Percentiles rank a stretch among this genome's conserved stretches.
These are phyloP conservation scores for Pestalotiopsis sp. DNA, from an alignment of 2,329 filamentous ascomycete species.

Conservation along the genomic window DNA sequence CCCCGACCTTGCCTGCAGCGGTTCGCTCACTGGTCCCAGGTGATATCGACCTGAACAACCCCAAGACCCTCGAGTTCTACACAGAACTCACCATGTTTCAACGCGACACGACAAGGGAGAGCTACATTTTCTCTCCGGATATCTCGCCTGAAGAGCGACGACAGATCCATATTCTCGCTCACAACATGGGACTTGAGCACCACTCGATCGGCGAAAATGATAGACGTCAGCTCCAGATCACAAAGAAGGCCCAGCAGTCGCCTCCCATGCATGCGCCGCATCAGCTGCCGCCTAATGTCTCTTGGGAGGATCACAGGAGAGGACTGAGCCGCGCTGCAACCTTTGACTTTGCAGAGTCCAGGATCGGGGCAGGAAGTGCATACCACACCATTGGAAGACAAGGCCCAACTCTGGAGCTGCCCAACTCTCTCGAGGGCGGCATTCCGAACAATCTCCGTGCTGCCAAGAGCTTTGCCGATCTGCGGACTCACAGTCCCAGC, in stretches of 20 bases:
- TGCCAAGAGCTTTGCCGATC: conserved; percentile 94
- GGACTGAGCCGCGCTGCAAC: conserved; percentile 93
- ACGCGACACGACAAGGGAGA: conserved; percentile 75
- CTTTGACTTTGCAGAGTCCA: conserved; percentile 86
- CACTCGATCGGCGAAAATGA: conserved; percentile 87
- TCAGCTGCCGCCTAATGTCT: conserved; percentile 62
- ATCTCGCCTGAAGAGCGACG: conserved; percentile 83
- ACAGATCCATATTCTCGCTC: conserved; percentile 90
- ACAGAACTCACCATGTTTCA: conserved; percentile 90
- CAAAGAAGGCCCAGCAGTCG: conserved; percentile 64
- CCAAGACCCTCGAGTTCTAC: conserved; percentile 83
- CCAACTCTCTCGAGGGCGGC: conserved; percentile 72
- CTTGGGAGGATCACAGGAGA: conserved; percentile 77
- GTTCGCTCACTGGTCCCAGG: conserved; percentile 30
- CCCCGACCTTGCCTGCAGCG: neutral
- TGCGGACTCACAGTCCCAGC: conserved; percentile 93
- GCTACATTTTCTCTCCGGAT: conserved; percentile 80
- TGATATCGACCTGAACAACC: conserved; percentile 91
- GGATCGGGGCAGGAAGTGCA: conserved; percentile 61
- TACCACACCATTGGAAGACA: conserved; percentile 81
- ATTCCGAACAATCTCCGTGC: conserved; percentile 83
- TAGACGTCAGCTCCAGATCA: conserved; percentile 87
- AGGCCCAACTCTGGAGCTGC: conserved; percentile 81
- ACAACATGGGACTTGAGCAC: conserved; percentile 92
- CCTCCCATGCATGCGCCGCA: conserved; percentile 59